Evolutionary conservation across 371 early-diverging fungal genomes (phyloP), one percentile per base, ranked within the genome.

Genomic region (Mortierella sp.): DNA sequence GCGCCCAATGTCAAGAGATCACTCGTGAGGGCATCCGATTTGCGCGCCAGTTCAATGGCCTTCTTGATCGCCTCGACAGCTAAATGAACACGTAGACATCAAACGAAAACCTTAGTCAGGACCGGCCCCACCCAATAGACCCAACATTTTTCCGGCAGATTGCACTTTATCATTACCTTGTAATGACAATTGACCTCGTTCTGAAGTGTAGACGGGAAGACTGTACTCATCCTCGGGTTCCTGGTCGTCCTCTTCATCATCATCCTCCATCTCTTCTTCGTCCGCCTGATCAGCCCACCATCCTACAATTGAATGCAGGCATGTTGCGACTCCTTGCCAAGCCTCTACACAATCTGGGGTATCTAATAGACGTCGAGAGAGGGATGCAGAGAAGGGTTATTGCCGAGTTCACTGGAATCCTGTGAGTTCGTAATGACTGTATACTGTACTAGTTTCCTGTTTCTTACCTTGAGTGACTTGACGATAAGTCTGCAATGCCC

Each of bases 281-380:
- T 65, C 66, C 43, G 58, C 70, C 40, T 63, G 61, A 44, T 74
- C 76, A 17, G 69, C 76, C 68, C 69, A 74, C 76, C 76, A 74
- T 55, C 76, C 76, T 22, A 74, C 76, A 57, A 74, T 74, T 19
- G 76, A 74, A 37, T 74, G 76, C 64, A 74, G 21, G 43, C 76
- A 74, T 1, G 76, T 74, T 4, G 68, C 68, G 57, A 67, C 60
- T 2, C 76, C 76, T 4, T 74, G 76, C 68, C 68, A 74, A 28
- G 68, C 68, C 34, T 74, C 76, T 47, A 64, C 61, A 14, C 43
- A 63, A 19, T 63, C 61, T 2, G 68, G 76, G 22, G 60, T 47
- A 49, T 68, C 68, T 74, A n/a, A n/a, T n/a, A n/a, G n/a, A n/a
- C n/a, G n/a, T n/a, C n/a, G n/a, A n/a, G n/a, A n/a, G n/a, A n/a